phyloP scores from a whole-genome alignment of 345 rosid species.

The Lepidium didymum region DNA sequence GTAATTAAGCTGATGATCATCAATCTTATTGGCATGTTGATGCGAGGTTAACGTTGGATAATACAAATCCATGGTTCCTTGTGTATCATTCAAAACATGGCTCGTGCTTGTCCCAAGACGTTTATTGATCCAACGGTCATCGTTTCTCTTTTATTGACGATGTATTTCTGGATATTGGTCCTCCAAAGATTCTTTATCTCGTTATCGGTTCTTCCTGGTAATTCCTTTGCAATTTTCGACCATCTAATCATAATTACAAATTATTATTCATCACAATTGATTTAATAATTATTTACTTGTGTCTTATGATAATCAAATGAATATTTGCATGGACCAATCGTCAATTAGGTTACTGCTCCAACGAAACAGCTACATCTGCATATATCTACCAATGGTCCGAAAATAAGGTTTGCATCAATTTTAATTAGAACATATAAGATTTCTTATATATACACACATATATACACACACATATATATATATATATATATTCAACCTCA shows the following conservation, averaged over 20 bases:
- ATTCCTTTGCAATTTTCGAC: constrained; percentile 85
- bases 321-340: too few species aligned
- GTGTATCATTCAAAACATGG: constrained; percentile 28
- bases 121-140: constrained; percentile 22
- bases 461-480: too few species aligned
- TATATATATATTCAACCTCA: background rate
- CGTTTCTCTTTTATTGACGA: constrained; percentile 42
- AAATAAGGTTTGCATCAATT: constrained; percentile 21
- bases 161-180: constrained; percentile 74
- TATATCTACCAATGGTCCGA: background rate
- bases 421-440: too few species aligned
- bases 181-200: constrained; percentile 94
- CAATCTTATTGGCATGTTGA: constrained; percentile 8
- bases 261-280: background rate
- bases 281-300: background rate
- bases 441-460: too few species aligned
- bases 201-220: constrained; percentile 89
- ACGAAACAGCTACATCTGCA: constrained; percentile 8
- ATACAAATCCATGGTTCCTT: constrained; percentile 33
- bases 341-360: background rate
- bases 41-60: constrained; percentile 32
- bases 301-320: background rate
- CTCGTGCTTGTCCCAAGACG: constrained; percentile 28
- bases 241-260: constrained; percentile 33
- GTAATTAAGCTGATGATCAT: background rate